Conservation (phyloP, 2,329 filamentous ascomycete genomes). For the Ophiobolus disseminans region DNA sequence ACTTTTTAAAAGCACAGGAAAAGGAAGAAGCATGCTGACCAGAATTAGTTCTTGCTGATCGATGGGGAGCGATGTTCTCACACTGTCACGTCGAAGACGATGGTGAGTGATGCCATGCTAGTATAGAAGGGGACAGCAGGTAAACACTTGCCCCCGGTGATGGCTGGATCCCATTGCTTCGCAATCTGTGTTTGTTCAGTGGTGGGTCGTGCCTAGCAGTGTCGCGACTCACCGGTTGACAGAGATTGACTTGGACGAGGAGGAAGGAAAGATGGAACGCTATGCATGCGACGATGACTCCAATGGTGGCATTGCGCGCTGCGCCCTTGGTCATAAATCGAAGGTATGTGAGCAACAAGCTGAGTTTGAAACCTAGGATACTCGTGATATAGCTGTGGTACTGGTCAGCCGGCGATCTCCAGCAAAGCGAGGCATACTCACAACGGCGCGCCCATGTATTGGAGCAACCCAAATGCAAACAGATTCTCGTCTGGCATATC, state of each 20-base stretch:
- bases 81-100: constrained; percentile 17
- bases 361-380: constrained; percentile 24
- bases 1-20: constrained; percentile 17
- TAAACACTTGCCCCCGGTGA: constrained; percentile 18
- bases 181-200: constrained; percentile 7
- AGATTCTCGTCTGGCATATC: constrained; percentile 20
- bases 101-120: constrained; percentile 21
- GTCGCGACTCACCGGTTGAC: constrained; percentile 13
- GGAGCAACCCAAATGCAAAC: constrained; percentile 23
- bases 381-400: constrained; percentile 18
- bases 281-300: constrained; percentile 15
- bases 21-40: constrained; percentile 21
- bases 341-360: constrained; percentile 19
- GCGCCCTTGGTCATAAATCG: constrained; percentile 22
- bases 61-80: not conserved
- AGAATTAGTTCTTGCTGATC: not conserved
- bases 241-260: constrained; percentile 18
- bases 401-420: not conserved
- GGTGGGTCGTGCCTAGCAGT: too few relatives aligned
- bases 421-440: not conserved
- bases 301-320: constrained; percentile 14
- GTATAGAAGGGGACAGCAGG: constrained; percentile 21
- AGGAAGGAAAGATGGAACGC: constrained; percentile 21
- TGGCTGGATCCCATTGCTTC: constrained; percentile 20
- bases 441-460: constrained; percentile 27